Evolutionary conservation across 169 alveolate species (phyloP).

Genomic region (Babesia bigemina): DNA sequence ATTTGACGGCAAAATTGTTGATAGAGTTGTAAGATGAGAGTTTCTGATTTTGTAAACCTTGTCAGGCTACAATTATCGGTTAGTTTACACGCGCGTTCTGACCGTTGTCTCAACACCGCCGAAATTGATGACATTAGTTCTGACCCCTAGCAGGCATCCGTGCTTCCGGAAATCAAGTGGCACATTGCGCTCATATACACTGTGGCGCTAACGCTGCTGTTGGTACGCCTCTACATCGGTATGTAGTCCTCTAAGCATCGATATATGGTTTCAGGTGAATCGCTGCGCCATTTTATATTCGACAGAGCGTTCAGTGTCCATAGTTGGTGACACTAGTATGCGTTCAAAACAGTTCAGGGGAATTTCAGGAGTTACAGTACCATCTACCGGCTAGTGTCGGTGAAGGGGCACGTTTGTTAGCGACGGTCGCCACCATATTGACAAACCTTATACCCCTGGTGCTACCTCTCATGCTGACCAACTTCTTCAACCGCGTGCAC

Average conservation of each 20-base stretch:
- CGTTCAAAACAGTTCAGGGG: background rate
- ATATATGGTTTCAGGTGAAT: constrained; percentile 12
- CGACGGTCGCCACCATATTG: constrained; percentile 5
- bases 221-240: constrained; percentile 20
- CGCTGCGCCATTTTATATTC: constrained; percentile 12
- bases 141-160: constrained; percentile 8
- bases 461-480: constrained; percentile 9
- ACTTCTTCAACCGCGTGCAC: constrained; percentile 14
- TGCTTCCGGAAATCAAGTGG: constrained; percentile 28
- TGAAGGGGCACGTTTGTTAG: background rate
- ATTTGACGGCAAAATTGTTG: no score
- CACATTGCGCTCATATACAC: background rate
- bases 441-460: constrained; percentile 19
- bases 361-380: background rate
- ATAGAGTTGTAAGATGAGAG: background rate
- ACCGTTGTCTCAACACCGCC: background rate
- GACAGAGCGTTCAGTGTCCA: background rate
- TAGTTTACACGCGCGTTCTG: background rate
- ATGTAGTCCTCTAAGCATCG: background rate
- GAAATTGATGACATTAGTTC: background rate
- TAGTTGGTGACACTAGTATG: background rate
- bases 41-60: background rate
- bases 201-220: background rate
- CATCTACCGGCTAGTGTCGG: background rate
- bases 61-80: constrained; percentile 29